phyloP scores from a whole-genome alignment of 2,329 filamentous ascomycete genomes.

The Podosphaera fusca region DNA sequence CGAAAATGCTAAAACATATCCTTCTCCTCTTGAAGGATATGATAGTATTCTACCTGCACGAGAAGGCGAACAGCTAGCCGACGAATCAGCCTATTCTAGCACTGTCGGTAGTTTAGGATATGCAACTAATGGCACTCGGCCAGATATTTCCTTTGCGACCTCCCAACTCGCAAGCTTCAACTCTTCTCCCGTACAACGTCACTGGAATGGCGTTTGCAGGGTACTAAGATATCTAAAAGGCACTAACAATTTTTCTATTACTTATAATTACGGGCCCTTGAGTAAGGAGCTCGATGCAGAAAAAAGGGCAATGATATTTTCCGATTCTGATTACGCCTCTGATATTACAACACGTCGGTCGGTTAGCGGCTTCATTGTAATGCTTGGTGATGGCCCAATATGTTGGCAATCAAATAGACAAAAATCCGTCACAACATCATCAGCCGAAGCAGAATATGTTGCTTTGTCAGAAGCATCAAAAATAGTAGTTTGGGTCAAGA shows the following conservation, averaged over 20 bases:
- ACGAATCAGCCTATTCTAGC: neutral
- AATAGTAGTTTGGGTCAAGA: neutral
- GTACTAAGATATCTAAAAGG: neutral
- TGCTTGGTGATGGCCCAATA: too few species aligned
- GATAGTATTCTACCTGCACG: neutral
- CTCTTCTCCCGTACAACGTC: neutral
- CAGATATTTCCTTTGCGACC: neutral
- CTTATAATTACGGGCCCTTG: neutral
- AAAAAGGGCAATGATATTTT: neutral
- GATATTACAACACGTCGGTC: neutral
- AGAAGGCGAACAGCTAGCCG: neutral
- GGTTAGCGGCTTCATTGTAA: too few species aligned
- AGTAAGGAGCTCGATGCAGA: too few species aligned
- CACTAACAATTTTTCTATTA: neutral
- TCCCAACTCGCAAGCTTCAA: neutral
- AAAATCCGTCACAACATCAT: too few species aligned
- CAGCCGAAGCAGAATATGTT: neutral
- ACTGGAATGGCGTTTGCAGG: neutral
- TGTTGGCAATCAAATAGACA: too few species aligned
- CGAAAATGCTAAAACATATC: neutral
- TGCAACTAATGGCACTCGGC: neutral
- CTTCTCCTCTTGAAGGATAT: neutral
- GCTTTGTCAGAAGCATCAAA: neutral
- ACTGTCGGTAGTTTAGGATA: neutral
- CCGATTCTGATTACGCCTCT: neutral